phyloP scores from a whole-genome alignment of 306 rosid species.

The Glycine latifolia region DNA sequence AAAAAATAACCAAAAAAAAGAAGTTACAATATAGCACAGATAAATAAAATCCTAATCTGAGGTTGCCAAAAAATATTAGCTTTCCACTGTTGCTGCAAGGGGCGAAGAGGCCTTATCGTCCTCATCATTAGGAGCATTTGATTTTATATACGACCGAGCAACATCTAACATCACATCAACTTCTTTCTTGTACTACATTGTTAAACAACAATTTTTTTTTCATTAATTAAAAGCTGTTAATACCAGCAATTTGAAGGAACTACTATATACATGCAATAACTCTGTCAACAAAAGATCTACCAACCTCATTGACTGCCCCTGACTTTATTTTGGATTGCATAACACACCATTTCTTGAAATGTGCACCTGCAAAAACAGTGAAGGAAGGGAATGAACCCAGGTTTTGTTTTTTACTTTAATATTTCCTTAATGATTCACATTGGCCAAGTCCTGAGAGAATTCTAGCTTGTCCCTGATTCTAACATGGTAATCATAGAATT shows the following conservation, averaged over 20 bases:
- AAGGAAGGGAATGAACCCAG: conserved; percentile 20
- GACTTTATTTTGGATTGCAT: conserved; percentile 96
- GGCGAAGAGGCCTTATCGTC: conserved; percentile 47
- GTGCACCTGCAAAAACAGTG: conserved; percentile 70
- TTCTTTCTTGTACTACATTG: conserved; percentile 90
- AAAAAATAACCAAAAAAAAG: conserved; percentile 24
- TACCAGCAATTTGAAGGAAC: conserved; percentile 25
- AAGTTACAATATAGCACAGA: conserved; percentile 45
- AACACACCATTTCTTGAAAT: conserved; percentile 97
- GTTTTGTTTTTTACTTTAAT: conserved; percentile 22
- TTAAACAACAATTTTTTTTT: conserved; percentile 24
- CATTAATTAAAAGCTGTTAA: conserved; percentile 37
- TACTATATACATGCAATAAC: conserved; percentile 16
- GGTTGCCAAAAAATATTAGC: conserved; percentile 43
- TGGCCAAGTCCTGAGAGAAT: neutral
- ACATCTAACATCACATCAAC: conserved; percentile 79
- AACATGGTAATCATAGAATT: neutral
- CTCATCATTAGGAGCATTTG: conserved; percentile 47
- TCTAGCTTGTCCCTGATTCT: conserved; percentile 27
- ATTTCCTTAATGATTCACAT: neutral
- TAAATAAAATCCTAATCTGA: conserved; percentile 43
- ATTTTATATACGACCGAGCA: conserved; percentile 67
- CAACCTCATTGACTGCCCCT: conserved; percentile 90
- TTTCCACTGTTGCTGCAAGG: conserved; percentile 49
- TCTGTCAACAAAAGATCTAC: conserved; percentile 43